These are phyloP conservation scores for Coprinopsis sp. DNA, from an alignment of 768 basidiomycete species.

Conservation along the genomic window DNA sequence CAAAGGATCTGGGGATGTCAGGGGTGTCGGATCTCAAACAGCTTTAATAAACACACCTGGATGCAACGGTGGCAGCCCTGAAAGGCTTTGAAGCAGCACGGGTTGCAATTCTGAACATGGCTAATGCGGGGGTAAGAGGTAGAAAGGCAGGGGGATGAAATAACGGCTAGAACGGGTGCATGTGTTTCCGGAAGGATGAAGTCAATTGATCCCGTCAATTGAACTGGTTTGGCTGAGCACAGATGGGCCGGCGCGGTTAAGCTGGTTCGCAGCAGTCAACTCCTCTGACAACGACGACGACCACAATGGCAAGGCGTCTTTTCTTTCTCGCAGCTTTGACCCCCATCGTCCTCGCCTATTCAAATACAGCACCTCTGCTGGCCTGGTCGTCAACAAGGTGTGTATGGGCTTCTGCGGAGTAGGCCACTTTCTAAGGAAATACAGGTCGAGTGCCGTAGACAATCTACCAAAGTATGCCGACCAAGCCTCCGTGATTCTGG, in stretches of 20 bases:
- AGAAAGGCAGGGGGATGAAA: neutral
- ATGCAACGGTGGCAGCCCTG: slow-evolving; percentile 8
- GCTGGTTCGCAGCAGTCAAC: slow-evolving; percentile 9
- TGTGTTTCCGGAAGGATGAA: slow-evolving; percentile 16
- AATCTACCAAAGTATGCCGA: slow-evolving; percentile 30
- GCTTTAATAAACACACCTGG: slow-evolving; percentile 5
- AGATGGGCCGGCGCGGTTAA: slow-evolving; percentile 1
- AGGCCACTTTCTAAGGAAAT: neutral
- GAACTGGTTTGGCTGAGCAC: neutral
- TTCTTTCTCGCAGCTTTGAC: slow-evolving; percentile 42
- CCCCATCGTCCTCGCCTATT: slow-evolving; percentile 50
- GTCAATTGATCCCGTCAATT: neutral
- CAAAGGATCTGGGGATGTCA: slow-evolving; percentile 27
- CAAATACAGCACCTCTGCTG: slow-evolving; percentile 58
- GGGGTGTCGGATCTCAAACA: neutral
- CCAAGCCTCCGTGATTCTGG: slow-evolving; percentile 35
- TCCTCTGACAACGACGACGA: slow-evolving; percentile 9
- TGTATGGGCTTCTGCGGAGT: neutral
- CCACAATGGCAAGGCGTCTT: slow-evolving; percentile 40
- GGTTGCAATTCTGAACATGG: slow-evolving; percentile 23
- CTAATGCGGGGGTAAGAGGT: slow-evolving; percentile 3
- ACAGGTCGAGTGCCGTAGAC: slow-evolving; percentile 48
- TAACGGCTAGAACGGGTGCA: slow-evolving; percentile 10
- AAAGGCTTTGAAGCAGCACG: slow-evolving; percentile 18
- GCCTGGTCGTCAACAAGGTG: slow-evolving; percentile 71